Conservation (phyloP, 441 rosid genomes). For the Croton setiger region DNA sequence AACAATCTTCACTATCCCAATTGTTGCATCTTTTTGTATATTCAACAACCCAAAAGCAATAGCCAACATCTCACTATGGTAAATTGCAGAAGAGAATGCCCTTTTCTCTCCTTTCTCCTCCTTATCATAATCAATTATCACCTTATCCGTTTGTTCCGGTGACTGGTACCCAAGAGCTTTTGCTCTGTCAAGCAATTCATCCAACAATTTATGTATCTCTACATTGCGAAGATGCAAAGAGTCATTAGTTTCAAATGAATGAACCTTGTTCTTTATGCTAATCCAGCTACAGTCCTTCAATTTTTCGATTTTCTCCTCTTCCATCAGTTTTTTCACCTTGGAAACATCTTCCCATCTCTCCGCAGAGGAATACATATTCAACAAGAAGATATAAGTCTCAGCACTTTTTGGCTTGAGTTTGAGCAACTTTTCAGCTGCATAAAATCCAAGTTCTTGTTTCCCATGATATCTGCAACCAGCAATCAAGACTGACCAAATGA, state of each 20-base stretch:
- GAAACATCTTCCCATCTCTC: slow-evolving; percentile 43
- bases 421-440: slow-evolving; percentile 46
- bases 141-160: slow-evolving; percentile 15
- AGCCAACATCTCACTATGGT: slow-evolving; percentile 50
- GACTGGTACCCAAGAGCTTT: slow-evolving; percentile 33
- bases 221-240: slow-evolving; percentile 19
- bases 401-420: slow-evolving; percentile 35
- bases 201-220: slow-evolving; percentile 27
- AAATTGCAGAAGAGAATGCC: slow-evolving; percentile 23
- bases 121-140: slow-evolving; percentile 18
- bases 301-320: slow-evolving; percentile 28
- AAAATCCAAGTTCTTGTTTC: slow-evolving; percentile 36
- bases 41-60: slow-evolving; percentile 48
- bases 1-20: slow-evolving; percentile 37
- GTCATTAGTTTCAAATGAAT: slow-evolving; percentile 35
- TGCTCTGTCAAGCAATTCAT: slow-evolving; percentile 38
- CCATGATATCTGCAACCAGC: slow-evolving; percentile 43
- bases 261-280: slow-evolving; percentile 36
- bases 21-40: slow-evolving; percentile 25
- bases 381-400: slow-evolving; percentile 31
- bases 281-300: slow-evolving; percentile 51
- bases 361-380: slow-evolving; percentile 32
- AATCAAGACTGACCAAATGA: slow-evolving; percentile 36
- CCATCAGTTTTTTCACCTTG: slow-evolving; percentile 32
- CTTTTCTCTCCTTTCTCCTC: slow-evolving; percentile 29